phyloP scores from a whole-genome alignment of 176 grass and related monocot species.

The Bromus sterilis region DNA sequence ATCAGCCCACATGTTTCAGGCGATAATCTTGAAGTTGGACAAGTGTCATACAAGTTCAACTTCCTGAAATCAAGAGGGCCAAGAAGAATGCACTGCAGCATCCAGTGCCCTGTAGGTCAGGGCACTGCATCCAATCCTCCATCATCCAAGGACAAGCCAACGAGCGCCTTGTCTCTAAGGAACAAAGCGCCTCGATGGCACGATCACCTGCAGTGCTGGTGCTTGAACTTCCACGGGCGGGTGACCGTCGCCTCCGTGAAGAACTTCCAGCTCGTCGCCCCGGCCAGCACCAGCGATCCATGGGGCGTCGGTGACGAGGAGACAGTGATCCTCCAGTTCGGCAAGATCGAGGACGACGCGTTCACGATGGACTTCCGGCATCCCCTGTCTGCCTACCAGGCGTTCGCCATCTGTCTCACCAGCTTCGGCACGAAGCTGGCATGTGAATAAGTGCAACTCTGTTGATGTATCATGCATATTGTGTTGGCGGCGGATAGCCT shows the following conservation, averaged over 20 bases:
- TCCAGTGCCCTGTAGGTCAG: slow-evolving; percentile 48
- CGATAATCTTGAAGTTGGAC: slow-evolving; percentile 62
- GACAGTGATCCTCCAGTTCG: slow-evolving; percentile 87
- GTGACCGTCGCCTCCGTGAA: slow-evolving; percentile 88
- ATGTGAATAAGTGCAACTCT: slow-evolving; percentile 59
- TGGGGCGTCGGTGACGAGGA: slow-evolving; percentile 61
- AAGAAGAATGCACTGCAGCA: slow-evolving; percentile 85
- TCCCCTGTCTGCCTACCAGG: slow-evolving; percentile 89
- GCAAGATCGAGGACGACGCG: slow-evolving; percentile 68
- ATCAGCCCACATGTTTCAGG: slow-evolving; percentile 76
- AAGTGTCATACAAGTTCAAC: slow-evolving; percentile 80
- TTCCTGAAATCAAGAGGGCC: slow-evolving; percentile 91
- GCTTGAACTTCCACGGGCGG: slow-evolving; percentile 88
- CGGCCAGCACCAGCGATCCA: slow-evolving; percentile 11
- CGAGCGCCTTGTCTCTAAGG: slow-evolving; percentile 38
- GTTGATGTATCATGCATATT: background rate
- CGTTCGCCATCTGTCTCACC: slow-evolving; percentile 87
- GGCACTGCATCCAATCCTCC: background rate
- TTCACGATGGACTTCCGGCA: slow-evolving; percentile 97
- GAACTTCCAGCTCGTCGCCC: slow-evolving; percentile 84
- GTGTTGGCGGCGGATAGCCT: background rate
- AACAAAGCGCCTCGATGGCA: slow-evolving; percentile 97
- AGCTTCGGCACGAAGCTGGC: slow-evolving; percentile 98
- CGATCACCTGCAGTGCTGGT: slow-evolving; percentile 93
- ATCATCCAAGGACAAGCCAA: slow-evolving; percentile 15